Evolutionary conservation across 192 early-diverging fungal genomes (phyloP).

Genomic region (Coemansia sp.): DNA sequence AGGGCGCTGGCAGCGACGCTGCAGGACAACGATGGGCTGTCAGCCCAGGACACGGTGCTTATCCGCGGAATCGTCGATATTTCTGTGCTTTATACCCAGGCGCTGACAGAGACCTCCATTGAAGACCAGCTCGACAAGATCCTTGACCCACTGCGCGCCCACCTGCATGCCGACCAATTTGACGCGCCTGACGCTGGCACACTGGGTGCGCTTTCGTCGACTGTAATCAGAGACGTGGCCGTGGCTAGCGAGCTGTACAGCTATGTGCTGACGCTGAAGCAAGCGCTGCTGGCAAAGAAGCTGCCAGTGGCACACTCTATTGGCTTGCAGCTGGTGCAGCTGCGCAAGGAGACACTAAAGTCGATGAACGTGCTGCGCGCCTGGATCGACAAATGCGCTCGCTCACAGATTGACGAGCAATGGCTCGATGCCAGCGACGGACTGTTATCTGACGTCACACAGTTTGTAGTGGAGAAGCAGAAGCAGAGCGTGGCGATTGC

Average conservation of each 20-base stretch:
- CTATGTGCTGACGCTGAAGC: conserved; percentile 14
- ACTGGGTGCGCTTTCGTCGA: conserved; percentile 1
- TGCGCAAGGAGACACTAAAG: conserved; percentile 27
- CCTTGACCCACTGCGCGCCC: conserved; percentile 5
- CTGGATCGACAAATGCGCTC: conserved; percentile 14
- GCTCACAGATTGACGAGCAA: conserved; percentile 12
- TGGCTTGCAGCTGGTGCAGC: conserved; percentile 9
- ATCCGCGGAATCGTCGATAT: conserved; percentile 17
- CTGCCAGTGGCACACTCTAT: conserved; percentile 15
- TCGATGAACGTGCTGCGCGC: conserved; percentile 8
- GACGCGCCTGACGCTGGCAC: not conserved
- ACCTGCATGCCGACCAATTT: conserved; percentile 2
- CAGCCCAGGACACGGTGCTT: conserved; percentile 14
- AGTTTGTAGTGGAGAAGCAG: conserved; percentile 9
- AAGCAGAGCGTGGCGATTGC: conserved; percentile 10
- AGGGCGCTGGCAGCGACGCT: conserved; percentile 4
- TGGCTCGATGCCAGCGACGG: conserved; percentile 10
- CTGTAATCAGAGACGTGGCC: conserved; percentile 10
- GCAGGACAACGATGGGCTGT: conserved; percentile 3
- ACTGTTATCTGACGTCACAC: not conserved
- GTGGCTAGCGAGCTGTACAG: conserved; percentile 31
- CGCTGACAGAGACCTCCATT: conserved; percentile 3
- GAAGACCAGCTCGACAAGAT: conserved; percentile 13
- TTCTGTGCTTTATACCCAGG: conserved; percentile 11
- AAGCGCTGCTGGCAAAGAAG: conserved; percentile 14